Conservation (phyloP, 225 moss, liverwort and hornwort species). For the Ulota crispa region DNA sequence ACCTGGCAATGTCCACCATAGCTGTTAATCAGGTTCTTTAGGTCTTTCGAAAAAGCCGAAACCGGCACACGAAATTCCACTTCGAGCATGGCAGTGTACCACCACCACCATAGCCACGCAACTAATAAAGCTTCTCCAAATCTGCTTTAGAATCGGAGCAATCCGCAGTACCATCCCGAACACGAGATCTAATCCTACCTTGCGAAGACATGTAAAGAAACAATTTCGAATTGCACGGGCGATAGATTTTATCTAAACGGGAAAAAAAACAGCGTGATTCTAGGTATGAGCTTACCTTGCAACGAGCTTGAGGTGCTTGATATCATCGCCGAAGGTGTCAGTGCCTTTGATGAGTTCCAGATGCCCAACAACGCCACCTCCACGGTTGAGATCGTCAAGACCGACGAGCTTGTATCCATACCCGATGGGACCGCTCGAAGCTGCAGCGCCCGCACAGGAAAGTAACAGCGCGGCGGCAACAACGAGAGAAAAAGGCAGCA, state of each 20-base stretch:
- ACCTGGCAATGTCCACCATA: constrained; percentile 27
- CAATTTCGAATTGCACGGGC: neutral
- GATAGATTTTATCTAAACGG: neutral
- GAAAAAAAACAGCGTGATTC: neutral
- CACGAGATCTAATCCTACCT: neutral
- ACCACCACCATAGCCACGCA: neutral
- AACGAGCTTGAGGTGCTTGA: constrained; percentile 35
- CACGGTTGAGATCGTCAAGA: constrained; percentile 21
- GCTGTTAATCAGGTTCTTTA: neutral
- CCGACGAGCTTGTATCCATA: constrained; percentile 42
- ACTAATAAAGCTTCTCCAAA: neutral
- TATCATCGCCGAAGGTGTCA: constrained; percentile 24
- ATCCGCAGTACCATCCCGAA: neutral
- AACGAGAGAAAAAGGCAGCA: neutral
- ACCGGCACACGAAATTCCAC: neutral
- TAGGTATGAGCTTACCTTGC: constrained; percentile 21
- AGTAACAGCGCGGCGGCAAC: neutral
- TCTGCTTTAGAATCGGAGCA: neutral
- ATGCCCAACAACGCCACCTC: constrained; percentile 36
- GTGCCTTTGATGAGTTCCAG: constrained; percentile 32
- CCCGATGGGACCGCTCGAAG: constrained; percentile 15
- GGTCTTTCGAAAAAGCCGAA: neutral
- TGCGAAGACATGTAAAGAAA: neutral
- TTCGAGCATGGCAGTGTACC: neutral
- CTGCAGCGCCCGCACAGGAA: neutral